Evolutionary conservation across 2,329 filamentous ascomycete genomes (phyloP).

Genomic region (Penicillium sp.): DNA sequence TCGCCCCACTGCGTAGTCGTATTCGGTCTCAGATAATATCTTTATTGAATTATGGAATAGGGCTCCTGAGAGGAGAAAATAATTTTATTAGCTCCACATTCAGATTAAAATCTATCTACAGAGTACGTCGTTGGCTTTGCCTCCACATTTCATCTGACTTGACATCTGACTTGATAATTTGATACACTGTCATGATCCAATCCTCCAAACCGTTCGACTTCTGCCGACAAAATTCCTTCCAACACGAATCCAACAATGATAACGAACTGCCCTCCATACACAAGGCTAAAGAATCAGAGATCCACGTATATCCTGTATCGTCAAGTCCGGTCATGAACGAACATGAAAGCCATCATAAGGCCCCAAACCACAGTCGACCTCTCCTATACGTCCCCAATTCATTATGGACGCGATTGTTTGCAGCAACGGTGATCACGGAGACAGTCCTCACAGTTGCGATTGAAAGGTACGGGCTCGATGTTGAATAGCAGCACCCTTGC

Average conservation of each 20-base stretch:
- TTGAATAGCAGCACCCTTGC: not conserved
- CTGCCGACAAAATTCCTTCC: not conserved
- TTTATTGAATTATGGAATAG: not conserved
- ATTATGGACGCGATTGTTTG: slow-evolving; percentile 20
- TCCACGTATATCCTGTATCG: not conserved
- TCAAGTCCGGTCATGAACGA: slow-evolving; percentile 2
- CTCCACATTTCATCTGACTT: not conserved
- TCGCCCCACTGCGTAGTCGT: slow-evolving; percentile 4
- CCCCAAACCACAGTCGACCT: slow-evolving; percentile 5
- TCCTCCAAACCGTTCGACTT: not conserved
- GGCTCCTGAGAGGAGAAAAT: slow-evolving; percentile 1
- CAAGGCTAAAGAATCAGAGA: not conserved
- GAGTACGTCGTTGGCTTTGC: no score
- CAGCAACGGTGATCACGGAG: slow-evolving; percentile 15
- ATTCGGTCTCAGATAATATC: not conserved
- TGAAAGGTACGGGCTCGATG: slow-evolving; percentile 16
- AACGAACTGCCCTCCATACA: not conserved
- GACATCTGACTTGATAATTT: no score
- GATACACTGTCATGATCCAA: not conserved
- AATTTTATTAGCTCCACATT: not conserved
- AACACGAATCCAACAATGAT: not conserved
- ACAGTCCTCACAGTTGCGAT: slow-evolving; percentile 21
- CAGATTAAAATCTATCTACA: no score
- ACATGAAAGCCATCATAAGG: not conserved
- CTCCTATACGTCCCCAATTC: slow-evolving; percentile 20